Evolutionary conservation across 1,284 basidiomycete genomes (phyloP), one percentile per base, ranked within the genome.

Genomic region (Puccinia horiana): DNA sequence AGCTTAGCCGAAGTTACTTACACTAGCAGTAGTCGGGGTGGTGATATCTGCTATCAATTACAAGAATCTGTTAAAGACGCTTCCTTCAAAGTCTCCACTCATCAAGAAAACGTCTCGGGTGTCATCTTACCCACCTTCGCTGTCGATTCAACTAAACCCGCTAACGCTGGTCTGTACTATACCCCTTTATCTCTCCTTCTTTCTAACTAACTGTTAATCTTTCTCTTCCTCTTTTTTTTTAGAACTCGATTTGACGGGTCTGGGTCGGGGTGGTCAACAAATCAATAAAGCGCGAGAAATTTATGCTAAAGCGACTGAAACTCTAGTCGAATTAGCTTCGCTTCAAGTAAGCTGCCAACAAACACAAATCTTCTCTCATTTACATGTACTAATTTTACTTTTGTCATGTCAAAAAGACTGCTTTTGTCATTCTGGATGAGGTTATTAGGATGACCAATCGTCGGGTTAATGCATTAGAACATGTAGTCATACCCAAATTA

Each of bases 241-340:
- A 96, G 96, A 98, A 86, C 98, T 98, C 88, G 96, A 95, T 85
- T 89, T 99, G 76, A 98, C 97, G n/a, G 97, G 97, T 88, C 90
- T 99, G 77, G 95, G 95, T 72, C 91, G 97, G 83, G 97, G 97
- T 86, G 97, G 97, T 14, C 96, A 99, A 87, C 96, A 99, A 88
- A 93, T 99, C 14, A 90, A 95, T 83, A 93, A 93, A 84, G 92
- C 94, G 23, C 92, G 95, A 86, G 96, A 99, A 86, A 94, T 94
- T 2, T 99, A 98, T 85, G 93, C 96, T 5, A 98, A 99, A 87
- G 97, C 97, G 0, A 92, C 99, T 35, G 94, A 96, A 87, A 97
- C 96, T 1, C 90, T 99, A 23, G 96, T 99, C 44, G 97, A 99
- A 87, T 91, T 99, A 63, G 97, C 97, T 1, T 98, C 95, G 58